Evolutionary conservation across 805 yeast genomes (phyloP).

Genomic region (Ogataea trehaloabstinens): DNA sequence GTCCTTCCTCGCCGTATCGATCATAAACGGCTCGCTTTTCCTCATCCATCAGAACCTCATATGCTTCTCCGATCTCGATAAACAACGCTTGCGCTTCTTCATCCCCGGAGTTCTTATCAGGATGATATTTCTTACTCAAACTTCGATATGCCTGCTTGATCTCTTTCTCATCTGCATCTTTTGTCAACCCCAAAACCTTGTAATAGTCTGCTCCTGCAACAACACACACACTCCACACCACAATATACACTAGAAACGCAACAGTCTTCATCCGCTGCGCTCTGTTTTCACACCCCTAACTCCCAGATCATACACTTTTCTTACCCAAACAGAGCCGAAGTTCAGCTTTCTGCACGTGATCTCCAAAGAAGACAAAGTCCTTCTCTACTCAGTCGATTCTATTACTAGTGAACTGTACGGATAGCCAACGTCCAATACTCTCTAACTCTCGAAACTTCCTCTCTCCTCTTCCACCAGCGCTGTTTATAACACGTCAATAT

Average conservation of each 20-base stretch:
- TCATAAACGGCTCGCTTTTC: conserved; percentile 72
- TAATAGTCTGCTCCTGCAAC: conserved; percentile 42
- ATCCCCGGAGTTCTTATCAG: conserved; percentile 86
- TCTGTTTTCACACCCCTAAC: background rate
- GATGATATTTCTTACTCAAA: conserved; percentile 83
- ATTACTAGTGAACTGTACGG: too few species aligned
- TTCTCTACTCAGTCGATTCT: too few species aligned
- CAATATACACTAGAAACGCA: background rate
- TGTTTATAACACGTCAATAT: too few species aligned
- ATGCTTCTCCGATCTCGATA: conserved; percentile 90
- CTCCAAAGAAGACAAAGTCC: too few species aligned
- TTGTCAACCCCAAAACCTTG: conserved; percentile 63
- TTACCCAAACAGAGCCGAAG: too few species aligned
- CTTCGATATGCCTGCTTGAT: conserved; percentile 83
- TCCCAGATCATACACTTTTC: too few species aligned
- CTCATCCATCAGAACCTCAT: conserved; percentile 73
- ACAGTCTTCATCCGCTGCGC: background rate
- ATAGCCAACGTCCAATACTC: too few species aligned
- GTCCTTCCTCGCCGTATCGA: conserved; percentile 71
- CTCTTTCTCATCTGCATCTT: conserved; percentile 71
- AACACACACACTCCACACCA: conserved; percentile 12
- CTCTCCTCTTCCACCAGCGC: too few species aligned
- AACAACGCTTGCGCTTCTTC: conserved; percentile 83
- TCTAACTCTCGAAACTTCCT: too few species aligned
- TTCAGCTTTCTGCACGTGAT: too few species aligned